phyloP scores from a whole-genome alignment of 2,329 filamentous ascomycete genomes.

The Malbranchea zuffiana region DNA sequence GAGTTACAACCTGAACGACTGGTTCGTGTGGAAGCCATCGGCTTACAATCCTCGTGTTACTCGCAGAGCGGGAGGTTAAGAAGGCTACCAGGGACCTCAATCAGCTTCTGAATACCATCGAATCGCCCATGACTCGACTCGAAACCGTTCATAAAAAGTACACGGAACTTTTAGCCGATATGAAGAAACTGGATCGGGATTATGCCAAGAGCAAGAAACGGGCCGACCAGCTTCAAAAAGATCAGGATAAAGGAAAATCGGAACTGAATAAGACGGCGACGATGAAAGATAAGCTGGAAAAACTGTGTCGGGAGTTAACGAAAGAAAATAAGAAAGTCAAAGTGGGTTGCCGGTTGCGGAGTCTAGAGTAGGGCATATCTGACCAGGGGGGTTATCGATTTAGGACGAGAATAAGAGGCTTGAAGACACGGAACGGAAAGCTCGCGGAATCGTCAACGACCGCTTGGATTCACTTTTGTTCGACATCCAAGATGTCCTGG shows the following conservation, averaged over 20 bases:
- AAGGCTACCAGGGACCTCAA: conserved; percentile 86
- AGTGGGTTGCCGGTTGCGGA: conserved; percentile 41
- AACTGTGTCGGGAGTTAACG: conserved; percentile 84
- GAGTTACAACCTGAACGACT: conserved; percentile 14
- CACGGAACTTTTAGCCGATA: conserved; percentile 79
- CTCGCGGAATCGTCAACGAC: conserved; percentile 71
- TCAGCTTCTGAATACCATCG: conserved; percentile 72
- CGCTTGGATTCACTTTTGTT: conserved; percentile 69
- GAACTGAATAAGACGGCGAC: conserved; percentile 83
- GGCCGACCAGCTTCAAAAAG: conserved; percentile 87
- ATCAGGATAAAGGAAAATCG: conserved; percentile 78
- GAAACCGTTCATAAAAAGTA: conserved; percentile 85
- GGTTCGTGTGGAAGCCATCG: conserved; percentile 9
- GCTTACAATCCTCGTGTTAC: conserved; percentile 20
- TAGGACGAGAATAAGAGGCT: conserved; percentile 89
- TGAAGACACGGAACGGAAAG: conserved; percentile 73
- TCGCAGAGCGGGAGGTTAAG: conserved; percentile 78
- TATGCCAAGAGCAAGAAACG: conserved; percentile 94
- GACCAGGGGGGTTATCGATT: conserved; percentile 11
- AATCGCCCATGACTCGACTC: conserved; percentile 83
- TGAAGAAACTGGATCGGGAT: conserved; percentile 91
- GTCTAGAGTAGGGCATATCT: conserved; percentile 8
- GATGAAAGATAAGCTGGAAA: conserved; percentile 93
- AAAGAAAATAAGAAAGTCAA: conserved; percentile 98
- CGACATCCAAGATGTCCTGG: conserved; percentile 79